phyloP scores from a whole-genome alignment of 2,329 filamentous ascomycete species.

The Pezicula neosporulosa region DNA sequence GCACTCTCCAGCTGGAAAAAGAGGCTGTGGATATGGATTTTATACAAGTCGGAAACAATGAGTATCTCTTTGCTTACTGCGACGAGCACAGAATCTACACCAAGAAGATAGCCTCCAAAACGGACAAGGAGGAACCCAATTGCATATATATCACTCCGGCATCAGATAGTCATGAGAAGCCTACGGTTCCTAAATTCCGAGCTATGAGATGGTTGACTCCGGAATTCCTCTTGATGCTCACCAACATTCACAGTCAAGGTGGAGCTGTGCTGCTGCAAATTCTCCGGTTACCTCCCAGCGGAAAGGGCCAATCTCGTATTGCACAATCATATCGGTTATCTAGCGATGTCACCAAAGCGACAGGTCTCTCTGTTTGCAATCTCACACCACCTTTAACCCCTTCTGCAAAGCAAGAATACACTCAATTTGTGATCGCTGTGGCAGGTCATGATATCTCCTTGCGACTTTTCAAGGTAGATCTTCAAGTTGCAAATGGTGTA shows the following conservation, averaged over 20 bases:
- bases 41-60: constrained; percentile 54
- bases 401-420: constrained; percentile 50
- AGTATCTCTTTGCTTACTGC: constrained; percentile 75
- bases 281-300: constrained; percentile 36
- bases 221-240: constrained; percentile 52
- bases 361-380: constrained; percentile 72
- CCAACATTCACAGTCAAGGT: constrained; percentile 55
- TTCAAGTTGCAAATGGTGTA: constrained; percentile 44
- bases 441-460: constrained; percentile 79
- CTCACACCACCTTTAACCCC: constrained; percentile 54
- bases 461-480: constrained; percentile 73
- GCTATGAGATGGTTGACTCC: constrained; percentile 57
- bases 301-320: constrained; percentile 41
- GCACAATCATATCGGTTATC: constrained; percentile 57
- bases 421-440: constrained; percentile 78
- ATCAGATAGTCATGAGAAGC: constrained; percentile 37
- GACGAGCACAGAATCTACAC: constrained; percentile 72
- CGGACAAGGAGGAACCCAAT: constrained; percentile 41
- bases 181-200: constrained; percentile 49
- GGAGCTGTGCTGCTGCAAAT: constrained; percentile 55
- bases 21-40: constrained; percentile 71
- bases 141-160: constrained; percentile 53
- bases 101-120: constrained; percentile 30
- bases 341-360: constrained; percentile 67
- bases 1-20: constrained; percentile 45